Evolutionary conservation across 1,284 basidiomycete genomes (phyloP).

Genomic region (Hemileia vastatrix): DNA sequence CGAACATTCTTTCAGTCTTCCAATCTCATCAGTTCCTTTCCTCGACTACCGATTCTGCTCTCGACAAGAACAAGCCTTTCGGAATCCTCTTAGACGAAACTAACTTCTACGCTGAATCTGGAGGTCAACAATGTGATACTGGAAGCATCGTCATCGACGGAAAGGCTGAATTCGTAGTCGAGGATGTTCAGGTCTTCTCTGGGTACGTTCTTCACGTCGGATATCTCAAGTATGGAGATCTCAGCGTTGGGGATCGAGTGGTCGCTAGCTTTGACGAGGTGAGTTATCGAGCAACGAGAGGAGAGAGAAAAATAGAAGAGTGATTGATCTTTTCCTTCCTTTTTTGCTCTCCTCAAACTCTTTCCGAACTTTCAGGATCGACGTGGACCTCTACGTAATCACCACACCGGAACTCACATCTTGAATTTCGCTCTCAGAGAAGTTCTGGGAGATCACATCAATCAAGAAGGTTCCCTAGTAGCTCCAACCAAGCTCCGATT

Average conservation of each 20-base stretch:
- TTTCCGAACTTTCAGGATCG: conserved; percentile 54
- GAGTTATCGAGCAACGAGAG: conserved; percentile 25
- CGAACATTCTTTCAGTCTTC: conserved; percentile 75
- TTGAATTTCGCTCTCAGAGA: conserved; percentile 89
- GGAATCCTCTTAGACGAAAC: conserved; percentile 84
- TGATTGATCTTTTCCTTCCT: not conserved
- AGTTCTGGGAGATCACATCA: conserved; percentile 87
- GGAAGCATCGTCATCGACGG: conserved; percentile 90
- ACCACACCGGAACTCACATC: conserved; percentile 98
- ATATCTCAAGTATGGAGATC: conserved; percentile 64
- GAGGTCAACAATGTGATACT: conserved; percentile 93
- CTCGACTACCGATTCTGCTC: conserved; percentile 58
- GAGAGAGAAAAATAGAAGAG: not conserved
- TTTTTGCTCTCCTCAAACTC: conserved; percentile 19
- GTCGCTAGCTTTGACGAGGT: conserved; percentile 66
- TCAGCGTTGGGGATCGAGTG: conserved; percentile 60
- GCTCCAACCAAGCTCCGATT: conserved; percentile 90
- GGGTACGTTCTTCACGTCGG: conserved; percentile 86
- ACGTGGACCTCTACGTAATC: conserved; percentile 87
- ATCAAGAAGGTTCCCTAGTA: conserved; percentile 95
- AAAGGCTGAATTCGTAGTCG: conserved; percentile 81
- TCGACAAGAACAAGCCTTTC: conserved; percentile 56
- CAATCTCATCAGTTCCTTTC: conserved; percentile 64
- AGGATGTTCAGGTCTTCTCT: conserved; percentile 76
- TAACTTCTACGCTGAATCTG: conserved; percentile 92